Evolutionary conservation across 305 asterid species (phyloP).

Genomic region (Fraxinus paxiana): DNA sequence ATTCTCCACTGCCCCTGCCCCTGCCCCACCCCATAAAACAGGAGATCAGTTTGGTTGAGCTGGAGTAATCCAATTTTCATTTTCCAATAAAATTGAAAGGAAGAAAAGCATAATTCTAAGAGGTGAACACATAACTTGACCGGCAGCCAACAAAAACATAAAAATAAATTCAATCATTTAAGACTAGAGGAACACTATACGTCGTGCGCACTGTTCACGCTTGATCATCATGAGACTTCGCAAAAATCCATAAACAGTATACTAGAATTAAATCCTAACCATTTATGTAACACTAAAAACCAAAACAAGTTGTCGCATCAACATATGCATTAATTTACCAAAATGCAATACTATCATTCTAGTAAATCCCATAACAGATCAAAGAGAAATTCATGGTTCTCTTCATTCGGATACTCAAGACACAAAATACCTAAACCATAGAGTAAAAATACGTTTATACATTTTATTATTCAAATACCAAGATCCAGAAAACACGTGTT

Average conservation of each 20-base stretch:
- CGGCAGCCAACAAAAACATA: neutral
- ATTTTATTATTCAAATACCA: neutral
- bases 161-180: neutral
- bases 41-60: neutral
- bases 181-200: neutral
- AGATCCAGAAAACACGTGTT: slow-evolving; percentile 1
- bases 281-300: neutral
- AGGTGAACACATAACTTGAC: neutral
- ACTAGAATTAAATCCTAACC: neutral
- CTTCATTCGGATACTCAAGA: neutral
- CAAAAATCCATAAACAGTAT: neutral
- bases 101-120: neutral
- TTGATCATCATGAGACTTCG: neutral
- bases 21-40: too few relatives aligned
- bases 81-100: neutral
- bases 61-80: neutral
- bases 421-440: neutral
- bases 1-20: neutral
- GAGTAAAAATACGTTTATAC: neutral
- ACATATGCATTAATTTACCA: neutral
- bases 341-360: neutral
- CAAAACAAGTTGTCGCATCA: neutral
- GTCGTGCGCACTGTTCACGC: neutral
- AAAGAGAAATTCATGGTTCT: neutral
- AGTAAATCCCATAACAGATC: neutral